A percentile compares a stretch with the other conserved stretches of the same genome.
These are phyloP conservation scores for Polygonum aviculare DNA, from an alignment of 148 eudicot genomes.

Conservation along the genomic window DNA sequence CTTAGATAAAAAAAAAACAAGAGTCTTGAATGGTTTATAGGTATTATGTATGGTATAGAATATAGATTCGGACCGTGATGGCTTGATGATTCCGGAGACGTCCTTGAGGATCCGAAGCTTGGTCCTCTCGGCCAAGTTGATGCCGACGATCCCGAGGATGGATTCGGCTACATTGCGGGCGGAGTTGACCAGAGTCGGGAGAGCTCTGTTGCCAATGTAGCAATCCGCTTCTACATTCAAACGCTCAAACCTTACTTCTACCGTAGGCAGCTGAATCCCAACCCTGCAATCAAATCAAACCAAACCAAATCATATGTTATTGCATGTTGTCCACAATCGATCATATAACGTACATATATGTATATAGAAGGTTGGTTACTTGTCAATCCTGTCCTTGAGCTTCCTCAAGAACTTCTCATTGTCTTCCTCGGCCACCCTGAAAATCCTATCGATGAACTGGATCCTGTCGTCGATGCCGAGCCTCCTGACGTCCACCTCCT, in stretches of 20 bases:
- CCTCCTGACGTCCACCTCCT: constrained; percentile 74
- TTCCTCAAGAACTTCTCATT: constrained; percentile 75
- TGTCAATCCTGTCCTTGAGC: constrained; percentile 67
- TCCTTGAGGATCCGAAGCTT: constrained; percentile 77
- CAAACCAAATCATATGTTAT: too few relatives aligned
- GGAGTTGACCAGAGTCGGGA: constrained; percentile 67
- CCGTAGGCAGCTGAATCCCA: constrained; percentile 75
- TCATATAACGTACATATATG: neutral
- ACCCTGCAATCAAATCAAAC: constrained; percentile 39
- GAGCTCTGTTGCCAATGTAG: constrained; percentile 76
- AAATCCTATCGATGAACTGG: constrained; percentile 64
- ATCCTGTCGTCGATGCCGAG: constrained; percentile 49
- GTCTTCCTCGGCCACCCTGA: constrained; percentile 82
- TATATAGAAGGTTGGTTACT: constrained; percentile 25
- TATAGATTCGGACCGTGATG: constrained; percentile 47
- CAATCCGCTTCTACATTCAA: constrained; percentile 74
- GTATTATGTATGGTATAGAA: neutral
- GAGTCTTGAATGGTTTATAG: neutral
- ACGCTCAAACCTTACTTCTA: constrained; percentile 66
- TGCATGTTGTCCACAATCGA: too few relatives aligned
- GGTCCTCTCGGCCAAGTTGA: constrained; percentile 47
- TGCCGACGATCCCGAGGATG: constrained; percentile 40
- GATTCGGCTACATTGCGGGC: constrained; percentile 52
- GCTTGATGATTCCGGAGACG: constrained; percentile 71
- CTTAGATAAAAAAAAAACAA: neutral